Base-by-base conservation (phyloP, 73 alveolate genomes). In the Paramecium pentaurelia region DNA sequence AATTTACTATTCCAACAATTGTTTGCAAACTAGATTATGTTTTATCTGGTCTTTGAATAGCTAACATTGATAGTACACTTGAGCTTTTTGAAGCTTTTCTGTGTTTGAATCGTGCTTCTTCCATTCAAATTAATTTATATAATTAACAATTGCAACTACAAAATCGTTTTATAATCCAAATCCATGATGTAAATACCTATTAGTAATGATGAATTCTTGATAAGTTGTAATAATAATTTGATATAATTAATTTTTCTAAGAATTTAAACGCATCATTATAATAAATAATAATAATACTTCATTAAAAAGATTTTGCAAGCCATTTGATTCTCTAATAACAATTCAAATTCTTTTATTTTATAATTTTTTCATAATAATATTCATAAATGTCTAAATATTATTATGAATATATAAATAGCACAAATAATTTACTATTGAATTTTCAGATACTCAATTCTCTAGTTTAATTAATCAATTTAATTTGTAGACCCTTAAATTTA, bases 1-100 rank as follows among this genome's bases (percentile, higher is more conserved):
- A 89, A 27, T 89, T 89, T 0, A 85, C 75, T 44, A 89, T 71
- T 22, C 92, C 94, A 22, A 89, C 45, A 4, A 89, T 89, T 1
- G 94, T 89, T 80, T 80, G 16, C 0, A 80, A 6, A 27, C 75
- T 80, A 0, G 91, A 40, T 12, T 80, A 22, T 45, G 47, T 45
- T 12, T 73, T 12, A 18, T 73, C 60, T 37, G 87, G 38, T 12
- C 87, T 44, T 64, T 64, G 3, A 1, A 64, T 64, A 3, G 84
- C 84, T 32, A 64, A 28, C 47, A 64, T 28, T 12, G 84, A 64
- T 4, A 64, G 3, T 28, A 64, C 84, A 64, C 42, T 28, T 28
- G 84, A 28, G 47, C 84, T 64, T 34, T 64, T 64, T 9, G 84
- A 64, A 32, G 49, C 28, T 28, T 64, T 9, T 20, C 49, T 64